Conservation (phyloP, 345 rosid species). For the Jatropha curcas region DNA sequence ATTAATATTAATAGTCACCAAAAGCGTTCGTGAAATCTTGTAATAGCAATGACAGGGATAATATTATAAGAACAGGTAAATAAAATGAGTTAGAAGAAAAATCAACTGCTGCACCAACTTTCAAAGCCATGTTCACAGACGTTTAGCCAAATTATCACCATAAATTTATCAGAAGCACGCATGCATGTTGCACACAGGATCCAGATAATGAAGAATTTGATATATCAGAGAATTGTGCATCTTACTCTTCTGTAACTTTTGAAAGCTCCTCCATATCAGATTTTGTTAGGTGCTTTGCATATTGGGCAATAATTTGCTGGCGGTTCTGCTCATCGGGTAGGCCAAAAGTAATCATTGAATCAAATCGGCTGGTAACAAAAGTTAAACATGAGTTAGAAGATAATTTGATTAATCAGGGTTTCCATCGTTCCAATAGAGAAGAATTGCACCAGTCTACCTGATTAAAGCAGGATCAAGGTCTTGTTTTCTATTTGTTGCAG, state of each 20-base stretch:
- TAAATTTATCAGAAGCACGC: background rate
- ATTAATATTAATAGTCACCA: too few species aligned
- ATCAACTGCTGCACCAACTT: background rate
- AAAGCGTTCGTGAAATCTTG: too few species aligned
- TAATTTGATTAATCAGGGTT: background rate
- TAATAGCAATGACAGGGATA: too few species aligned
- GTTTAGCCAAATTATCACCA: background rate
- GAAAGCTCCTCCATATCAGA: slow-evolving; percentile 72
- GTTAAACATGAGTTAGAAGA: slow-evolving; percentile 12
- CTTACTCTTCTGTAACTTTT: slow-evolving; percentile 59
- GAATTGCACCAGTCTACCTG: slow-evolving; percentile 43
- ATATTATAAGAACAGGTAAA: background rate
- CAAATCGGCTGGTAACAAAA: slow-evolving; percentile 68
- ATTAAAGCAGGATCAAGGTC: slow-evolving; percentile 94
- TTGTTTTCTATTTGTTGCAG: slow-evolving; percentile 94
- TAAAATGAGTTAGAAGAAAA: background rate
- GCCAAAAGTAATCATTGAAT: slow-evolving; percentile 73
- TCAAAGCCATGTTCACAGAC: background rate
- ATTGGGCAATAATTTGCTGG: slow-evolving; percentile 68
- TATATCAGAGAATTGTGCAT: background rate
- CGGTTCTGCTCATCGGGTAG: slow-evolving; percentile 75
- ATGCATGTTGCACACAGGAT: background rate
- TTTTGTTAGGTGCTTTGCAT: slow-evolving; percentile 78
- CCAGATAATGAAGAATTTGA: background rate
- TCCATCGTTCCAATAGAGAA: background rate